phyloP scores from a whole-genome alignment of 2,329 filamentous ascomycete genomes.

The Stemphylium beticola region DNA sequence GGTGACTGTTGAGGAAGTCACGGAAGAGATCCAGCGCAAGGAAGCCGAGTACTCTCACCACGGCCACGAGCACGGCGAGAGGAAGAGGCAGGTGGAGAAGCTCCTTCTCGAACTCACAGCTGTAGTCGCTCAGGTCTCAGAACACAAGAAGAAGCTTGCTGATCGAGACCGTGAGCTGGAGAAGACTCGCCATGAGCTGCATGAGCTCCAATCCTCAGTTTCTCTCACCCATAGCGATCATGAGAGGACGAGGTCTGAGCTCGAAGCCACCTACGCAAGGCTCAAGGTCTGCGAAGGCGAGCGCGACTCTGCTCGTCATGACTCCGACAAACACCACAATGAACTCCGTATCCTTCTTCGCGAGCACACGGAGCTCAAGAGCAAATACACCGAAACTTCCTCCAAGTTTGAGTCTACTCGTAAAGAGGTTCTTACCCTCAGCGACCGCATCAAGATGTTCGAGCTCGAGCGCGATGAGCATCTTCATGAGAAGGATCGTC shows the following conservation, averaged over 20 bases:
- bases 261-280: slow-evolving; percentile 23
- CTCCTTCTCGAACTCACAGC: slow-evolving; percentile 30
- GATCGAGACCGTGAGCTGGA: slow-evolving; percentile 30
- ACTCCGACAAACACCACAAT: slow-evolving; percentile 29
- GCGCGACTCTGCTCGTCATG: slow-evolving; percentile 26
- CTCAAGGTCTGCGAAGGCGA: slow-evolving; percentile 28
- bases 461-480: slow-evolving; percentile 32
- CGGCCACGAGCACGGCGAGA: slow-evolving; percentile 27
- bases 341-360: slow-evolving; percentile 29
- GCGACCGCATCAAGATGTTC: slow-evolving; percentile 30
- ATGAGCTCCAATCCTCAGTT: slow-evolving; percentile 18
- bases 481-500: slow-evolving; percentile 31
- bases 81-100: slow-evolving; percentile 31
- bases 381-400: slow-evolving; percentile 24
- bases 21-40: slow-evolving; percentile 31
- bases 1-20: slow-evolving; percentile 27
- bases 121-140: slow-evolving; percentile 25
- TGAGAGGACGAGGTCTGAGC: slow-evolving; percentile 26
- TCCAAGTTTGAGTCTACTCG: slow-evolving; percentile 30
- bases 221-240: slow-evolving; percentile 18
- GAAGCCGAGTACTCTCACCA: slow-evolving; percentile 30
- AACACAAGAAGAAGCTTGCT: slow-evolving; percentile 32
- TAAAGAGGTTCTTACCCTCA: slow-evolving; percentile 28
- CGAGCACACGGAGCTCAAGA: slow-evolving; percentile 35
- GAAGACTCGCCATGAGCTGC: slow-evolving; percentile 22